Evolutionary conservation across 2,329 filamentous ascomycete species (phyloP), one percentile per base, ranked within the genome.

Genomic region (Ophiocordyceps camponoti-rufipedis): DNA sequence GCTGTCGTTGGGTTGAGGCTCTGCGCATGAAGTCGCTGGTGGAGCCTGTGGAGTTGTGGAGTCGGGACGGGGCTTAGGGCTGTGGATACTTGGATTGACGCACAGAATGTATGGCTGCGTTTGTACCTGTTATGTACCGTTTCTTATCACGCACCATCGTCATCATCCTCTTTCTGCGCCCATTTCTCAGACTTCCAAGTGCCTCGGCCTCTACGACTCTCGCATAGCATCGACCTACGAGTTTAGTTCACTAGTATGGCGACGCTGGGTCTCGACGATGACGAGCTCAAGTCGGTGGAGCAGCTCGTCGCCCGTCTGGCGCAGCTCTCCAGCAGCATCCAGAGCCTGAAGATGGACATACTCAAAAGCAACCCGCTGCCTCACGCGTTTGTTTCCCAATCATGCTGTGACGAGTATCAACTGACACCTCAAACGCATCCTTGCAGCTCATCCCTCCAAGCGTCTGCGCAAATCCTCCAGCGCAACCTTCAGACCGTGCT

Each of bases 401-500:
- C 16, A 33, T 8, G 3, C 31, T 23, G 9, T 11, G 14, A 28
- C 12, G 23, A 23, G 23, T 23, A 5, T 23, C 23, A 23, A 23
- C 23, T 23, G 23, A 28, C 9, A 3, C 11, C 8, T n/a, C 31
- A 14, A 33, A n/a, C 39, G 6, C 51, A 23, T 3, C 5, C 23
- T 23, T 23, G 3, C 23, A 86, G 82, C 55, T 71, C 76, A 42
- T 84, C 81, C 13, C 70, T 88, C 43, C 80, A 85, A 58, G 75
- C 76, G n/a, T 81, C 80, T 43, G 72, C 79, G 41, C 71, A 73
- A 50, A 84, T 87, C 57, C 73, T 87, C 45, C 78, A 80, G 51
- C 73, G 73, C 51, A 84, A 84, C 58, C 72, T 91, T 38, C 66
- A 72, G 49, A 75, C 74, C 23, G 70, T 89, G 48, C 74, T 80